Conservation (phyloP, 1,284 basidiomycete species). For the Dichomitus squalens region DNA sequence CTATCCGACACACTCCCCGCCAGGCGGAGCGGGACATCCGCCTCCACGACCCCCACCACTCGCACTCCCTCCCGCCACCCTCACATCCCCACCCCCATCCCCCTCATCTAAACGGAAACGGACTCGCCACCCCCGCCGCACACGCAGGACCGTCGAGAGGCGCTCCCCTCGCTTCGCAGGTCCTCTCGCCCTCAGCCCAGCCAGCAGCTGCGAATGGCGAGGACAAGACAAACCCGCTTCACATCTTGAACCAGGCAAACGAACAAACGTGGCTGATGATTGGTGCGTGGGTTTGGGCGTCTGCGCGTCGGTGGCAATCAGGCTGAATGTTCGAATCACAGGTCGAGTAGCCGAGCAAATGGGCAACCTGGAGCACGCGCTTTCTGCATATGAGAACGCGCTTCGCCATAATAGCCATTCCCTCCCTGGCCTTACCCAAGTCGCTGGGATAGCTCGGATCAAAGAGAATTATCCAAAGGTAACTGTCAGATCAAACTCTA, state of each 20-base stretch:
- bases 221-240: constrained; percentile 51
- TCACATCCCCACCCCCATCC: constrained; percentile 40
- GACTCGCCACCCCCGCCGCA: constrained; percentile 40
- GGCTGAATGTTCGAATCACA: constrained; percentile 38
- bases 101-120: constrained; percentile 55
- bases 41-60: constrained; percentile 60
- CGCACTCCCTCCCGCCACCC: constrained; percentile 43
- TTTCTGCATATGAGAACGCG: constrained; percentile 89
- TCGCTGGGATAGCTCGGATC: constrained; percentile 89
- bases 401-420: constrained; percentile 91
- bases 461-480: constrained; percentile 87
- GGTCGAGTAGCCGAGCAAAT: constrained; percentile 91
- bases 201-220: constrained; percentile 45
- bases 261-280: constrained; percentile 94
- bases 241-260: constrained; percentile 81
- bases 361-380: constrained; percentile 87
- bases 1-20: constrained; percentile 62
- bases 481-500: constrained; percentile 30
- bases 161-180: constrained; percentile 12
- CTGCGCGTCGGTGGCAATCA: constrained; percentile 17
- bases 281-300: constrained; percentile 50
- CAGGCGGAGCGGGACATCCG: constrained; percentile 63
- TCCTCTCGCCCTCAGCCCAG: constrained; percentile 51
- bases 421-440: constrained; percentile 85
- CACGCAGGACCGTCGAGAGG: constrained; percentile 42